A percentile compares a stretch with the other conserved stretches of the same genome.
These are phyloP conservation scores for Chlorella variabilis DNA, from an alignment of 163 green algal species.

Conservation along the genomic window DNA sequence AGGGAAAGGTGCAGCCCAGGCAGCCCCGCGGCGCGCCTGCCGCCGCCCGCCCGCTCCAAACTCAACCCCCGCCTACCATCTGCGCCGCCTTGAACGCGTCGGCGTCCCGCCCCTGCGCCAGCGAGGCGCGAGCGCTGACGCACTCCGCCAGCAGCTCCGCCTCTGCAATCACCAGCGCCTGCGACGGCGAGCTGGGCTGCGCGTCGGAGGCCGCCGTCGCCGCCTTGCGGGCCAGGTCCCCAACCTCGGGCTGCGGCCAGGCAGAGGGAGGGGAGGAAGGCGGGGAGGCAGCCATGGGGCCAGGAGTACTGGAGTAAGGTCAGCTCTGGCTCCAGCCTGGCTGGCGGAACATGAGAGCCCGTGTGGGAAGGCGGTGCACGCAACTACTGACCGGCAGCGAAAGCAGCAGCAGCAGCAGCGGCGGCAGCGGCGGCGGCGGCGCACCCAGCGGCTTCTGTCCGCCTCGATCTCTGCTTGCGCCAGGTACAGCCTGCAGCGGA, in stretches of 20 bases:
- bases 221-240: conserved; percentile 26
- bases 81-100: conserved; percentile 47
- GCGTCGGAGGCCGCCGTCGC: conserved; percentile 38
- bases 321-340: neutral
- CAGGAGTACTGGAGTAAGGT: no score
- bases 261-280: neutral
- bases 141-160: conserved; percentile 38
- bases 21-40: no score
- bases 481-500: conserved; percentile 35
- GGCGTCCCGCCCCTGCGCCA: conserved; percentile 37
- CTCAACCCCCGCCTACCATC: conserved; percentile 6
- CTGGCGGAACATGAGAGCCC: no score
- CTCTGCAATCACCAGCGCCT: conserved; percentile 18
- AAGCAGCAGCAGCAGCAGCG: neutral
- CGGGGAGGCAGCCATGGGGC: neutral
- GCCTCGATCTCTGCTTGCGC: conserved; percentile 47
- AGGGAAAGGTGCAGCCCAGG: no score
- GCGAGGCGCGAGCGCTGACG: conserved; percentile 4
- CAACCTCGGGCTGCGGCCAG: conserved; percentile 25
- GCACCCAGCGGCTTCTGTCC: conserved; percentile 56
- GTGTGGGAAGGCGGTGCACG: no score
- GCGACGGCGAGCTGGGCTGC: neutral
- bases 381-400: neutral
- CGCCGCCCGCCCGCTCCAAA: no score
- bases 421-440: neutral